Evolutionary conservation across 371 early-diverging fungal genomes (phyloP).

Genomic region (Mortierella sp.): DNA sequence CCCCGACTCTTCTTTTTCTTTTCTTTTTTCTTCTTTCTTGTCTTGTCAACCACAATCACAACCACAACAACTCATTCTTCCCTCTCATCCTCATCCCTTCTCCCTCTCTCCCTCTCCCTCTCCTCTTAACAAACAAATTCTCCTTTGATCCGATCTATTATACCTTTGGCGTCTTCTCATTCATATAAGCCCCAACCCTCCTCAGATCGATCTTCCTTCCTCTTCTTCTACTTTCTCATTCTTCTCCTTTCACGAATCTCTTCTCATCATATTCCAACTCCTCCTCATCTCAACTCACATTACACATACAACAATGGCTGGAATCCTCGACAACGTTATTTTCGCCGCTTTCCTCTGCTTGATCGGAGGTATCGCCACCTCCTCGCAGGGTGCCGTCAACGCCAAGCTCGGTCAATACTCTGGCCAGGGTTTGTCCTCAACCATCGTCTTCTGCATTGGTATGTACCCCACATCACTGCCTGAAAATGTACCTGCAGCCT

Average conservation of each 20-base stretch:
- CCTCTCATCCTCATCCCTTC: not conserved
- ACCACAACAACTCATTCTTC: not conserved
- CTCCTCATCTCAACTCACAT: constrained; percentile 7
- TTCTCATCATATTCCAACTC: not conserved
- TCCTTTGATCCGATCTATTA: constrained; percentile 17
- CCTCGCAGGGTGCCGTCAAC: constrained; percentile 53
- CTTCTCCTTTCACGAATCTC: not conserved
- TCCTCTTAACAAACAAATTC: constrained; percentile 5
- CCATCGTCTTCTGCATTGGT: constrained; percentile 52
- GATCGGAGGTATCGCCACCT: constrained; percentile 49
- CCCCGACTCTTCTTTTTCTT: not conserved
- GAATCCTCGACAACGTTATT: constrained; percentile 51
- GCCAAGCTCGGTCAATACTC: constrained; percentile 48
- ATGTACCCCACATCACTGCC: not conserved
- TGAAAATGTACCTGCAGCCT: not conserved
- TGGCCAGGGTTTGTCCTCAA: constrained; percentile 54
- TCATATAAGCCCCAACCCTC: not conserved
- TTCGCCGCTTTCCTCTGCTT: constrained; percentile 50
- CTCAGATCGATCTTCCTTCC: constrained; percentile 11
- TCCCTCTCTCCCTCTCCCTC: not conserved
- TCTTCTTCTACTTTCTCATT: not conserved
- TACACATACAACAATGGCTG: constrained; percentile 28
- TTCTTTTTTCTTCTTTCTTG: not conserved
- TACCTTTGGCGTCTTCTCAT: not conserved
- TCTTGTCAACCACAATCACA: constrained; percentile 5